Conservation (phyloP, 306 rosid genomes). For the Arachis hypogaea region DNA sequence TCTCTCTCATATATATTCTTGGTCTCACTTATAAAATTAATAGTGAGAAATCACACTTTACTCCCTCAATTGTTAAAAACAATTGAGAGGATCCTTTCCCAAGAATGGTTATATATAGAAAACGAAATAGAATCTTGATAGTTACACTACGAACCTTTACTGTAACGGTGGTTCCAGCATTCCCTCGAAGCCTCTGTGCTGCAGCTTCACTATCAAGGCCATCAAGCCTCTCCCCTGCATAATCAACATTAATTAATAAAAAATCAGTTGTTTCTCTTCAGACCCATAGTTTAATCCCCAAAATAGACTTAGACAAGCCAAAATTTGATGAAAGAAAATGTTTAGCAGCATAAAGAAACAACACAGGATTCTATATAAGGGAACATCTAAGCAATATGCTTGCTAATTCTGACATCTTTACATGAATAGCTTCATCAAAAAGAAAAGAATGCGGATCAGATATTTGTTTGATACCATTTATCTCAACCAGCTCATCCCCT, state of each 20-base stretch:
- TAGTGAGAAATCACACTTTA: no score
- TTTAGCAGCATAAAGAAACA: neutral
- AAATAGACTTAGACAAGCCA: neutral
- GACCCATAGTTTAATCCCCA: neutral
- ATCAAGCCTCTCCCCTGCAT: constrained; percentile 77
- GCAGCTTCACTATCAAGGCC: constrained; percentile 86
- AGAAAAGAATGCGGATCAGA: neutral
- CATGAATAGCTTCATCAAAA: constrained; percentile 1
- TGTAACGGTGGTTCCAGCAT: constrained; percentile 83
- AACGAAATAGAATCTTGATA: constrained; percentile 24
- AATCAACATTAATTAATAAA: constrained; percentile 34
- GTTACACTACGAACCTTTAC: constrained; percentile 66
- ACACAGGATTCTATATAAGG: constrained; percentile 1
- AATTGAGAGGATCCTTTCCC: no score
- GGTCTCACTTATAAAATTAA: no score
- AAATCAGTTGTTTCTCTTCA: constrained; percentile 2
- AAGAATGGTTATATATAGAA: neutral
- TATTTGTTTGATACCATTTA: constrained; percentile 61
- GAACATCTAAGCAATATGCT: neutral
- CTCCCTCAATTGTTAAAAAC: no score
- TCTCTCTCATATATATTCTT: no score
- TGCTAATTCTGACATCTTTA: neutral
- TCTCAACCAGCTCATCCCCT: constrained; percentile 94
- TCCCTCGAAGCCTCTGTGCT: constrained; percentile 85
- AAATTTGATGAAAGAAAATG: constrained; percentile 13